Evolutionary conservation across 257 asterid species (phyloP), one percentile per base, ranked within the genome.

Genomic region (Handroanthus guayacan): DNA sequence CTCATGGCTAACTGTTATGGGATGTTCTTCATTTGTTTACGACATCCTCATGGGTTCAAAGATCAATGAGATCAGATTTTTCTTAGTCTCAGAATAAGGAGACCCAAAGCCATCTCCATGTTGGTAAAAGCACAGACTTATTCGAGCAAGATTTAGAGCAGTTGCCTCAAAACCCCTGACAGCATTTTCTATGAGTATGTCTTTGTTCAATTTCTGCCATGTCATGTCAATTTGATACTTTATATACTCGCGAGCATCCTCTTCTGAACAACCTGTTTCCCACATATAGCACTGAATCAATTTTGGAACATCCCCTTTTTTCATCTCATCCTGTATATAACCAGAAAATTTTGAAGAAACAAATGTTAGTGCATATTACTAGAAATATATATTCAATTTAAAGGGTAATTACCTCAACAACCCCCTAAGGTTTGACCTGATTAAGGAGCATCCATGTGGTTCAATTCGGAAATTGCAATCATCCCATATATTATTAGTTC

Each of bases 71-170:
- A 77, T 68, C 75, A 88, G 6, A 48, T 84, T 74, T 12, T 57
- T 56, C 77, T 86, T 86, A 2, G 87, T 85, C 41, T 80, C 75
- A 11, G 5, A 47, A 79, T 80, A 68, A 16, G 85, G 91, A 41
- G 68, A 51, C 44, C 88, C 94, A 65, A 75, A 79, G 9, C 90
- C 94, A 77, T 89, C 90, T 60, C 90, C 90, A 36, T 74, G 61
- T 39, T 78, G 86, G 69, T 89, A 89, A 1, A 74, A 39, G 45
- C 45, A 67, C 87, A 78, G 2, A 72, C 83, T 16, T 31, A 81
- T 83, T 51, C 92, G 63, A 63, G 83, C 86, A 47, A 86, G 82
- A 80, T 84, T 83, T 85, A 82, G 80, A 5, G 88, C 78, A 11
- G 83, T 69, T 2, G 43, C 39, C n/a, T 52, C 60, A 6, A 82